Conservation (phyloP, 768 basidiomycete species). For the Coprinopsis marcescibilis region DNA sequence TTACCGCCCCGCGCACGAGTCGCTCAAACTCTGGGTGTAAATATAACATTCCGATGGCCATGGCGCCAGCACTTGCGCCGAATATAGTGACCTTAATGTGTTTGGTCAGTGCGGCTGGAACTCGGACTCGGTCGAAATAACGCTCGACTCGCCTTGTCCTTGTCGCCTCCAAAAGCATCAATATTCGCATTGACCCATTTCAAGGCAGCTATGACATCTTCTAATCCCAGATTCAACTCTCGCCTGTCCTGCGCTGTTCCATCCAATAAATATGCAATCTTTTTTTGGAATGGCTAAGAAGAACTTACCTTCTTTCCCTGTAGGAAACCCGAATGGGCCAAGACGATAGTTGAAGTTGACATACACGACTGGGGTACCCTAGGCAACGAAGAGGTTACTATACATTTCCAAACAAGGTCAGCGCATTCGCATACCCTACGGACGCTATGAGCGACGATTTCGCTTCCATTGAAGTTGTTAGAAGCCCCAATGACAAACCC, state of each 20-base stretch:
- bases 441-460: slow-evolving; percentile 31
- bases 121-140: neutral
- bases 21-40: slow-evolving; percentile 27
- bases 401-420: neutral
- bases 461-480: slow-evolving; percentile 25
- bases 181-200: slow-evolving; percentile 60
- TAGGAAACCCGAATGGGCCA: slow-evolving; percentile 41
- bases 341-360: slow-evolving; percentile 39
- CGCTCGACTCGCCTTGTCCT: slow-evolving; percentile 18
- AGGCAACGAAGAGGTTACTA: neutral
- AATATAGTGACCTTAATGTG: too few relatives aligned
- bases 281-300: neutral
- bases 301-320: slow-evolving; percentile 29
- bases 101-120: neutral
- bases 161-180: slow-evolving; percentile 52
- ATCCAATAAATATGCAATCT: neutral
- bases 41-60: slow-evolving; percentile 33
- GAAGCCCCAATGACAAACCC: slow-evolving; percentile 27
- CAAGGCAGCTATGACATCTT: slow-evolving; percentile 39
- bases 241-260: slow-evolving; percentile 27
- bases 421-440: slow-evolving; percentile 23
- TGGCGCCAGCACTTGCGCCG: slow-evolving; percentile 54
- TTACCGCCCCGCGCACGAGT: slow-evolving; percentile 29
- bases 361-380: slow-evolving; percentile 40
- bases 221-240: slow-evolving; percentile 41